A percentile compares a stretch with the other conserved stretches of the same genome.
These are phyloP conservation scores for Diaporthe longicolla DNA, from an alignment of 2,329 filamentous ascomycete species.

Conservation along the genomic window DNA sequence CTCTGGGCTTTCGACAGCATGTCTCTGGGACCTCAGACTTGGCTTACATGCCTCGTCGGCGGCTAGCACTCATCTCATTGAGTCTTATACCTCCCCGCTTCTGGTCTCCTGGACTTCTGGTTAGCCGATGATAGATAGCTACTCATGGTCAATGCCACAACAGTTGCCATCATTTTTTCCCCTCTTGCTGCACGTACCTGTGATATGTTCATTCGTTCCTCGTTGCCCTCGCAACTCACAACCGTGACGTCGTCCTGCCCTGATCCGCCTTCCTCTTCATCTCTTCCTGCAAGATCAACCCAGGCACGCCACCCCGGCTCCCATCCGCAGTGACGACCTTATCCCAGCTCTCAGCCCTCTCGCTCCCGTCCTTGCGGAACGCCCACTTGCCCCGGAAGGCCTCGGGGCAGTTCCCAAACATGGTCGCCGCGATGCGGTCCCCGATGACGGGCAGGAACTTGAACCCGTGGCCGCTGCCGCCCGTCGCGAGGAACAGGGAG, in stretches of 20 bases:
- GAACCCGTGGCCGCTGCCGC: conserved; percentile 76
- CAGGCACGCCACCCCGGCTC: conserved; percentile 63
- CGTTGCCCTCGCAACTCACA: not conserved
- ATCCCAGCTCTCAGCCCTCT: conserved; percentile 50
- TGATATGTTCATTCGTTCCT: not conserved
- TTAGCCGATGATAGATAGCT: conserved; percentile 41
- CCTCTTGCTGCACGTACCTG: not conserved
- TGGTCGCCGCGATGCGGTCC: conserved; percentile 70
- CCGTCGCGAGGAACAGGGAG: conserved; percentile 73
- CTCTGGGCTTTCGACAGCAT: conserved; percentile 29
- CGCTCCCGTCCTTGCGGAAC: conserved; percentile 70
- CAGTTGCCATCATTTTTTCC: conserved; percentile 22
- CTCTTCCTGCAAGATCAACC: conserved; percentile 62
- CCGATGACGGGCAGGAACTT: conserved; percentile 79
- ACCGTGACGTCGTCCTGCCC: conserved; percentile 12
- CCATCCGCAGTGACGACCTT: conserved; percentile 67
- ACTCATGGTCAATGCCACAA: conserved; percentile 38
- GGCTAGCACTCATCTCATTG: conserved; percentile 17
- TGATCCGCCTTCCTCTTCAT: conserved; percentile 49
- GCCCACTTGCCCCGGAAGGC: conserved; percentile 72
- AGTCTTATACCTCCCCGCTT: conserved; percentile 9
- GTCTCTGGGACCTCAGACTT: conserved; percentile 6
- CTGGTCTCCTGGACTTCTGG: conserved; percentile 15
- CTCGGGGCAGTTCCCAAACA: conserved; percentile 60
- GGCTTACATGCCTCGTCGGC: conserved; percentile 5